Evolutionary conservation across 2,329 filamentous ascomycete genomes (phyloP), one percentile per base, ranked within the genome.

Genomic region (Pezicula neosporulosa): DNA sequence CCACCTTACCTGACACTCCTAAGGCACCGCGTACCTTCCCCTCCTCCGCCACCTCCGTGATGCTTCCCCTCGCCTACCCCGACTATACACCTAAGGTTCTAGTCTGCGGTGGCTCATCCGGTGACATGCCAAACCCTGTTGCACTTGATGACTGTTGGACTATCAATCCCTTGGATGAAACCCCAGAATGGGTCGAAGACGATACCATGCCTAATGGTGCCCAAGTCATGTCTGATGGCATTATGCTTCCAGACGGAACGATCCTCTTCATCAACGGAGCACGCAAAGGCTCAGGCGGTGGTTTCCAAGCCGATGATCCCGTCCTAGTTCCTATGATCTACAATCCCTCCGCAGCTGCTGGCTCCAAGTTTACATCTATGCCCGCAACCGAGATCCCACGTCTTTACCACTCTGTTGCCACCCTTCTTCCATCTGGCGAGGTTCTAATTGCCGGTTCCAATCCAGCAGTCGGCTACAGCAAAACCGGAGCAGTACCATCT

Each of bases 191-290:
- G 42, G n/a, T 13, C 4, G 42, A 9, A 27, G 19, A 44, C 16
- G 42, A 44, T 12, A 44, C 10, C 7, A 19, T 44, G 19, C 42
- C 42, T n/a, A 44, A 44, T n/a, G 42, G 42, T 24, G 18, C 42
- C 27, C 42, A 44, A 15, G 42, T 44, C 19, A 28, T 44, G 42
- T 24, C 19, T 9, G 42, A 44, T 30, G 42, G 42, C 8, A 44
- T 44, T 10, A n/a, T 27, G n/a, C 42, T 44, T 15, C 42, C 42
- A 9, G 27, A 44, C 42, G 42, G 42, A 18, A 44, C 21, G 7
- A 28, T 44, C n/a, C 42, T 44, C 42, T 44, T 44, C 42, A 44
- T 44, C 42, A 44, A 44, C 19, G 42, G 42, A 16, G 42, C 19
- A 27, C 42, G n/a, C 19, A 44, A 44, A 28, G 42, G 42, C n/a